Base-by-base conservation (phyloP, 1,284 basidiomycete species). In the Fomitiporia mediterranea region DNA sequence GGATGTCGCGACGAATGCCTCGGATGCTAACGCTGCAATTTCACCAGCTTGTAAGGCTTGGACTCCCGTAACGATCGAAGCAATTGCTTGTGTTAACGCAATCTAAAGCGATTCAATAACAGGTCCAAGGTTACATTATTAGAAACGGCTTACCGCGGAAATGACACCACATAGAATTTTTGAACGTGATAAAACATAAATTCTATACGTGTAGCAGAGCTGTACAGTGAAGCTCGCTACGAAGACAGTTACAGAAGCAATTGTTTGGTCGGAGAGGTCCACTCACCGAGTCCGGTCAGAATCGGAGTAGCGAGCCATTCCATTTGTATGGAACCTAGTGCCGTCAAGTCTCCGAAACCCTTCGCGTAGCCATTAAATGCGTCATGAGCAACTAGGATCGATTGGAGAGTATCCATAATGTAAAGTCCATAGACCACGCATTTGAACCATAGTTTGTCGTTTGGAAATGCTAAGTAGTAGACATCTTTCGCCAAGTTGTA, bases 391-490 rank as follows among this genome's bases (percentile, higher is more conserved):
- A 63, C 39, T 11, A 70, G 23, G 7, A 63, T 49, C 1, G 65
- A 65, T 44, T 69, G 68, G 0, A 56, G 38, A 0, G 61, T 19
- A 53, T 68, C 68, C 13, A 67, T 39, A 2, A 58, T 32, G 28
- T 61, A 68, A 5, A 67, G 55, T 11, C 55, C 44, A 39, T 63
- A 62, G 3, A 67, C 64, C 5, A 69, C 35, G 13, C 40, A 23
- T 49, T 65, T 63, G 47, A 56, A 61, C 1, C 21, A 6, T 7
- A 39, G 23, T 15, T 52, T 53, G 34, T 69, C 68, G 23, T 62
- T 60, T 9, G 63, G 62, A 39, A 67, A 68, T 2, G 64, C 62
- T 17, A 63, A 44, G 32, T 63, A 65, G 50, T 68, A 68, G 19
- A 65, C 37, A 43, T 66, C 67, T 66, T 11, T 4, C 15, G 34